phyloP scores from a whole-genome alignment of 2,329 filamentous ascomycete species.

The Trichoderma atroviride region DNA sequence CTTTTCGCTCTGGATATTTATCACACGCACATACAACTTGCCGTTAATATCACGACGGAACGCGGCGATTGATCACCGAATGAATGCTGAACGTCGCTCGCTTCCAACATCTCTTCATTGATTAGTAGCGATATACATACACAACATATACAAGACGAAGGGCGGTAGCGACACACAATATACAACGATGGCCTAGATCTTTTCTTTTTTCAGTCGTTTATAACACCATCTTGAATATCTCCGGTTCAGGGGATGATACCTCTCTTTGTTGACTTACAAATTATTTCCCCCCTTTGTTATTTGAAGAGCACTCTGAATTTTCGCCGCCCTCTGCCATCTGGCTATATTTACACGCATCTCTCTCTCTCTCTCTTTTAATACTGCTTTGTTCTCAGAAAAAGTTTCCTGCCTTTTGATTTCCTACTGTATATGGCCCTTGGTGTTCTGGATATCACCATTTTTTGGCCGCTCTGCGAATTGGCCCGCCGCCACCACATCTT shows the following conservation, averaged over 20 bases:
- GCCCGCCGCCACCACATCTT: conserved; percentile 12
- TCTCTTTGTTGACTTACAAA: conserved; percentile 5
- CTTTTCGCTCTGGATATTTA: background rate
- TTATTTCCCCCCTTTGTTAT: background rate
- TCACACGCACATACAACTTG: background rate
- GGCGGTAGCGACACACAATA: background rate
- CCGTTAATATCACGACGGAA: background rate
- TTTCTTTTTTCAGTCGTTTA: conserved; percentile 13
- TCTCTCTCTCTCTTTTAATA: background rate
- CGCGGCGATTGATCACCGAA: background rate
- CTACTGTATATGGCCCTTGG: conserved; percentile 34
- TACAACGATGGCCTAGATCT: conserved; percentile 23
- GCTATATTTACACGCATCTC: background rate
- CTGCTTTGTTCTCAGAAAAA: background rate
- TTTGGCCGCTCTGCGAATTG: conserved; percentile 21
- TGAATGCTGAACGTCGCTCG: background rate
- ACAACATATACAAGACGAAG: background rate
- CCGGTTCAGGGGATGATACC: background rate
- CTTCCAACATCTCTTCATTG: background rate
- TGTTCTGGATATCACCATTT: conserved; percentile 42
- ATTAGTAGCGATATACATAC: background rate
- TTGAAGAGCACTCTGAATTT: background rate
- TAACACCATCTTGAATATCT: conserved; percentile 23
- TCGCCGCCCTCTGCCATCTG: background rate
- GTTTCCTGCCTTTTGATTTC: background rate